phyloP scores from a whole-genome alignment of 169 alveolate genomes.

The Plasmodium gonderi region DNA sequence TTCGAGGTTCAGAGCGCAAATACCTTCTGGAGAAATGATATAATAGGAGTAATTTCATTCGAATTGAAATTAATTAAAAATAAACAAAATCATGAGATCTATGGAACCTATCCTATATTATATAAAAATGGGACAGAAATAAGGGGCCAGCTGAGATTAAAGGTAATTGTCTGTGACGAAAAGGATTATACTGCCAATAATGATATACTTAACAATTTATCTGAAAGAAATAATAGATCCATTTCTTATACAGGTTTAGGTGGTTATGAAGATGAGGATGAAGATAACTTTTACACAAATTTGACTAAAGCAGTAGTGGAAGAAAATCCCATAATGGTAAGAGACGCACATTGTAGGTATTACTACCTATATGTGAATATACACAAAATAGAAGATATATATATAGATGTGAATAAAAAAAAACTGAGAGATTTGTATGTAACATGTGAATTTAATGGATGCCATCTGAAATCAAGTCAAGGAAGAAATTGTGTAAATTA shows the following conservation, averaged over 20 bases:
- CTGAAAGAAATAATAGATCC: conserved; percentile 3
- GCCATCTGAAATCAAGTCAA: conserved; percentile 86
- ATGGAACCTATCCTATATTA: conserved; percentile 85
- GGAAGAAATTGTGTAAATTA: conserved; percentile 84
- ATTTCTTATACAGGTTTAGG: background rate
- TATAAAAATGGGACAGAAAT: conserved; percentile 85
- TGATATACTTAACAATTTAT: conserved; percentile 31
- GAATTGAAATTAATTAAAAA: conserved; percentile 88
- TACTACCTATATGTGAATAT: conserved; percentile 89
- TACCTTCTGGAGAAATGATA: conserved; percentile 92
- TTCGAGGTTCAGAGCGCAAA: conserved; percentile 93
- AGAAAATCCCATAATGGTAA: conserved; percentile 47
- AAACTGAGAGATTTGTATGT: conserved; percentile 86
- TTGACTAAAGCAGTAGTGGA: conserved; percentile 80
- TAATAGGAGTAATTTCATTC: conserved; percentile 88
- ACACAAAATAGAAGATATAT: conserved; percentile 88
- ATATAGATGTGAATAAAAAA: conserved; percentile 78
- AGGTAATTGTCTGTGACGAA: conserved; percentile 89
- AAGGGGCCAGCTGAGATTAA: conserved; percentile 84
- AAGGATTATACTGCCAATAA: conserved; percentile 77
- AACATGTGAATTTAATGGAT: conserved; percentile 92
- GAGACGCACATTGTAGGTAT: conserved; percentile 72
- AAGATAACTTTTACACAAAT: conserved; percentile 61
- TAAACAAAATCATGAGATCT: conserved; percentile 86
- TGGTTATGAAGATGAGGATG: conserved; percentile 5